Evolutionary conservation across 108 stramenopile species (phyloP), one percentile per base, ranked within the genome.

Genomic region (Conticribra guillardii): DNA sequence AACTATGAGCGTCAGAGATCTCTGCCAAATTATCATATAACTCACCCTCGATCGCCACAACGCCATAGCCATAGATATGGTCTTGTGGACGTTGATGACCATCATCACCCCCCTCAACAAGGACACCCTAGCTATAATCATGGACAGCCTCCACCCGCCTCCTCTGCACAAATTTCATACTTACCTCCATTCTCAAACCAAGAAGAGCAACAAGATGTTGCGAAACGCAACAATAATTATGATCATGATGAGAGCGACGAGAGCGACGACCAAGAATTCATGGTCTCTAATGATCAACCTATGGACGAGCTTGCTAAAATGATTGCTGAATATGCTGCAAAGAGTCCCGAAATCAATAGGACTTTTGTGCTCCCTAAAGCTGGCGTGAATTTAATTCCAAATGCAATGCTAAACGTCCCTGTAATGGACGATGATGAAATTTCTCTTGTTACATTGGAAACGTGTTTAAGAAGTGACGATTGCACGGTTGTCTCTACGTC

Each of bases 291-390:
- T 37, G 50, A 65, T 41, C 32, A 45, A 44, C 19, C 60, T 3
- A 28, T 56, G 55, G 67, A 68, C 29, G 67, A n/a, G 3, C 67
- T 68, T 24, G 45, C 33, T 7, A 32, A 49, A 58, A 29, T 57
- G 28, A 21, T 68, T 4, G 55, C 46, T 29, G 28, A 48, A 31
- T 29, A 57, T 29, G 2, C n/a, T 0, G 55, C 54, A 29, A 24
- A 45, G 31, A 68, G 16, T 21, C 55, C 56, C 2, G 30, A 68
- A 0, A 21, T 21, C 0, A 17, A 27, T 28, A 17, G 30, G 45
- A 57, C 1, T 16, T 54, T 68, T 21, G 47, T 24, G 16, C 67
- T 54, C 31, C 23, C 22, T 44, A 19, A 47, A 15, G 14, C 17
- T 44, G 23, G 30, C 16, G 11, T 41, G 37, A 41, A 41, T 41